Evolutionary conservation across 441 rosid genomes (phyloP).

Genomic region (Adansonia grandidieri): DNA sequence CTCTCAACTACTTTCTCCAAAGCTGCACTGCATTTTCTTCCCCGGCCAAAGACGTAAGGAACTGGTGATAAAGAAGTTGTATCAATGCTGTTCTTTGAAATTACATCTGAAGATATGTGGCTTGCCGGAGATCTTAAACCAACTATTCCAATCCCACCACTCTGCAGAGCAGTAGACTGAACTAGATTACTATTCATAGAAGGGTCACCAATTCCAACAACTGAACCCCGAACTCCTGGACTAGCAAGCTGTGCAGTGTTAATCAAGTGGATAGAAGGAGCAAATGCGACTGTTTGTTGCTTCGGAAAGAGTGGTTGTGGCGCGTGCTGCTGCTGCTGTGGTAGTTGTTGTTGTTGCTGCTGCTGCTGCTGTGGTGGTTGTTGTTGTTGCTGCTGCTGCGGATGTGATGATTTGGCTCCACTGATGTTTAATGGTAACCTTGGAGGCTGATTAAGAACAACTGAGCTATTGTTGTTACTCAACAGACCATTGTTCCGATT

Average conservation of each 20-base stretch:
- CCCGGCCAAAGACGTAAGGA: conserved; percentile 63
- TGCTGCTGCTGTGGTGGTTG: conserved; percentile 32
- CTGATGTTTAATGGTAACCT: conserved; percentile 48
- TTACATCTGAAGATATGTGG: conserved; percentile 56
- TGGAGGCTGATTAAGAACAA: conserved; percentile 49
- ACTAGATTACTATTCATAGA: conserved; percentile 51
- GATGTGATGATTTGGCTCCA: conserved; percentile 48
- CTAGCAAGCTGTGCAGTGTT: conserved; percentile 43
- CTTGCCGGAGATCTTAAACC: conserved; percentile 59
- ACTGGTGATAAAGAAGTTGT: conserved; percentile 56
- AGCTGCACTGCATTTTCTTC: conserved; percentile 54
- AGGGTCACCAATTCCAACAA: conserved; percentile 45
- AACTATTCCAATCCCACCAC: conserved; percentile 50
- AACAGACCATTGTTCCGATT: conserved; percentile 47
- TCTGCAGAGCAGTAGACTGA: conserved; percentile 47
- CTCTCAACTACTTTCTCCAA: conserved; percentile 77
- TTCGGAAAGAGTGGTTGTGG: conserved; percentile 61
- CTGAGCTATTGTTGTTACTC: conserved; percentile 42
- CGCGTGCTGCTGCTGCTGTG: not conserved
- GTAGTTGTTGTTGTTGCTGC: conserved; percentile 38
- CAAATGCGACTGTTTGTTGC: conserved; percentile 53
- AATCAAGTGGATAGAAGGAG: conserved; percentile 40
- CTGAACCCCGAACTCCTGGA: conserved; percentile 52
- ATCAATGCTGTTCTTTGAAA: conserved; percentile 48
- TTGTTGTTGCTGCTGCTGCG: conserved; percentile 40